Base-by-base conservation (phyloP, 2,329 filamentous ascomycete genomes). In the Pestalotiopsis sp. region DNA sequence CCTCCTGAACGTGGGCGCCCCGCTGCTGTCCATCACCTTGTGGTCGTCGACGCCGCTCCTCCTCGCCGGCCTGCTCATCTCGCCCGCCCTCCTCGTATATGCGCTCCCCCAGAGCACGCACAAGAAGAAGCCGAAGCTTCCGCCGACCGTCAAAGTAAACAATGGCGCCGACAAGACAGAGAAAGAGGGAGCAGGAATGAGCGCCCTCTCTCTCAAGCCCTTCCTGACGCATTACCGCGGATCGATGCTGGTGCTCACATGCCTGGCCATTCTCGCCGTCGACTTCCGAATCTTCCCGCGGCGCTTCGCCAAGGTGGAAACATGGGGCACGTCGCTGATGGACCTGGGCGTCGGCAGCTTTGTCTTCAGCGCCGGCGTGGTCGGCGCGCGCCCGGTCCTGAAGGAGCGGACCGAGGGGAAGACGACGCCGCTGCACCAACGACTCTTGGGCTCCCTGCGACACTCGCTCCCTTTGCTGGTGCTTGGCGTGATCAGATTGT, bases 241-340 rank as follows among this genome's bases (percentile, higher is more conserved):
- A 2, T 89, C 90, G 64, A 97, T 99, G 94, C 90, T 99, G 86
- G 87, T 97, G 64, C 87, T 93, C 72, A 99, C 96, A 7, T 97
- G 93, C 76, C 82, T 96, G 60, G 93, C 94, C 65, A 98, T 99
- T 73, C 87, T 99, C n/a, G 96, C 96, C 17, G 96, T 99, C 65
- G 96, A 99, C 81, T 99, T 99, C 78, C 90, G 87, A 20, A 86
- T 98, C 69, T 99, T 99, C 76, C 96, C 96, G 2, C 90, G 96
- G 36, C 91, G 96, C 39, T 98, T 98, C 78, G 96, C 94, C 68
- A 99, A 99, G 83, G 96, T 97, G 2, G 96, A 99, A 81, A 98
- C 93, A n/a, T 99, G 96, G 94, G 96, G 96, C 67, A 98, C 95
- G 1, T 98, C 95, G n/a, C 83, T 99, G 70, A 99, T 99, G 96